A percentile compares a stretch with the other conserved stretches of the same genome.
Evolutionary conservation across 2,329 filamentous ascomycete species (phyloP).

Genomic region (Trichoderma sp.): DNA sequence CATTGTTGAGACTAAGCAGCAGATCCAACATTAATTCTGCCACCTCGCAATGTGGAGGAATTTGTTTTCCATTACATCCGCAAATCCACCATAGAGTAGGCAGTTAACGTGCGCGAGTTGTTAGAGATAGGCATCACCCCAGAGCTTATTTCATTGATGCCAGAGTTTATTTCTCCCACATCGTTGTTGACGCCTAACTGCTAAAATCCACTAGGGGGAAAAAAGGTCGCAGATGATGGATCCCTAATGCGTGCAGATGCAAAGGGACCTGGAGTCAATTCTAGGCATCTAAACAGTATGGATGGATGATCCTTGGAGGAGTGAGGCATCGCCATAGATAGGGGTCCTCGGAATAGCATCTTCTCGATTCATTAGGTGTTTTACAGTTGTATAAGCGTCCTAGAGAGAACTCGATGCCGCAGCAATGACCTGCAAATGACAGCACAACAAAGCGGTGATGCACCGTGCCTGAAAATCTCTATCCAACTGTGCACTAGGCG

Average conservation of each 20-base stretch:
- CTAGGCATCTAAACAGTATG: background rate
- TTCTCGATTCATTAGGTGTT: background rate
- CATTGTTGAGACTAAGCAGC: background rate
- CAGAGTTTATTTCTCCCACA: background rate
- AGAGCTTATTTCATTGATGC: background rate
- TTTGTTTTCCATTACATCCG: background rate
- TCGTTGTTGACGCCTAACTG: constrained; percentile 1
- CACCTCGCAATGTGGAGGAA: background rate
- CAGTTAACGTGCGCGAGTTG: background rate
- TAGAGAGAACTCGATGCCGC: background rate
- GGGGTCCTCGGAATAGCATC: background rate
- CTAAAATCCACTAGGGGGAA: background rate
- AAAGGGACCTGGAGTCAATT: background rate
- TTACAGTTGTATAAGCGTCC: background rate
- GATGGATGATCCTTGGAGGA: background rate
- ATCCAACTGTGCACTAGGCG: background rate
- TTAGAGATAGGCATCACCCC: background rate
- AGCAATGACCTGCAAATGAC: background rate
- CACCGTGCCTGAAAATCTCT: background rate
- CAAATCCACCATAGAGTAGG: background rate
- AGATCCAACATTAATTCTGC: background rate
- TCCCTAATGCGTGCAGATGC: constrained; percentile 1
- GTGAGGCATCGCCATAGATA: background rate
- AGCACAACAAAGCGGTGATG: constrained; percentile 7
- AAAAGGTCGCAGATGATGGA: constrained; percentile 10